A percentile compares a stretch with the other conserved stretches of the same genome.
phyloP scores from a whole-genome alignment of 2,329 filamentous ascomycete genomes.

The Dryadomyces quercus-mongolicae region DNA sequence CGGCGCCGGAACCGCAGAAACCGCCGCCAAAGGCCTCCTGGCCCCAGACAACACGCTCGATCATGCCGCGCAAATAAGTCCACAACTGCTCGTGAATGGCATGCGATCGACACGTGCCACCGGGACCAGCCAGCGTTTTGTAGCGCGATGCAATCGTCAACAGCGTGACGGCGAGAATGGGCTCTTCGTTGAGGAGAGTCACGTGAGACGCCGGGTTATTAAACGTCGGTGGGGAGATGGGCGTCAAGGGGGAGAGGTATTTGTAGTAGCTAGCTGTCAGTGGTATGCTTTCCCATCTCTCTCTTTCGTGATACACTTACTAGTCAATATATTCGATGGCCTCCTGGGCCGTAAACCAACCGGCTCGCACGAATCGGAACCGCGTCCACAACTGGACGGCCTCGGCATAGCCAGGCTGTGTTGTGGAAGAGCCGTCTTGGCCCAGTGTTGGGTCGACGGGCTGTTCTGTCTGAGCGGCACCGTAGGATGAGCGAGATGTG shows the following conservation, averaged over 20 bases:
- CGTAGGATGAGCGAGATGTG: slow-evolving; percentile 10
- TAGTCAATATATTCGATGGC: slow-evolving; percentile 92
- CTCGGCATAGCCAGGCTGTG: slow-evolving; percentile 47
- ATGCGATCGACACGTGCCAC: slow-evolving; percentile 71
- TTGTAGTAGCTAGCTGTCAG: slow-evolving; percentile 60
- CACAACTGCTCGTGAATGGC: slow-evolving; percentile 92
- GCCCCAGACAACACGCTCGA: slow-evolving; percentile 88
- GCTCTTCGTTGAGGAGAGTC: slow-evolving; percentile 76
- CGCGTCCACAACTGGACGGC: slow-evolving; percentile 81
- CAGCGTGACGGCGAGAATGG: slow-evolving; percentile 82
- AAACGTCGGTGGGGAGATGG: slow-evolving; percentile 86
- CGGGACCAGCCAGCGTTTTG: slow-evolving; percentile 65
- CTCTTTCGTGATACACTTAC: slow-evolving; percentile 31
- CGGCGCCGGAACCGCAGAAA: slow-evolving; percentile 61
- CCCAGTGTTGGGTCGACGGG: slow-evolving; percentile 34
- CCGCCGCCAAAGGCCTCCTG: slow-evolving; percentile 91
- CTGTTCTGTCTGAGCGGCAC: slow-evolving; percentile 17
- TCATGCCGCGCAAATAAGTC: slow-evolving; percentile 90
- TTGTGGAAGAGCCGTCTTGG: slow-evolving; percentile 26
- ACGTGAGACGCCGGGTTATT: slow-evolving; percentile 68
- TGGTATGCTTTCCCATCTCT: background rate
- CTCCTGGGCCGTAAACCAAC: slow-evolving; percentile 91
- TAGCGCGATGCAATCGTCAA: slow-evolving; percentile 87
- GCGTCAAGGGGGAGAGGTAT: slow-evolving; percentile 81
- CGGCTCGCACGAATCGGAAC: slow-evolving; percentile 89